Evolutionary conservation across 2,329 filamentous ascomycete species (phyloP).

Genomic region (Colletotrichum euphorbiae): DNA sequence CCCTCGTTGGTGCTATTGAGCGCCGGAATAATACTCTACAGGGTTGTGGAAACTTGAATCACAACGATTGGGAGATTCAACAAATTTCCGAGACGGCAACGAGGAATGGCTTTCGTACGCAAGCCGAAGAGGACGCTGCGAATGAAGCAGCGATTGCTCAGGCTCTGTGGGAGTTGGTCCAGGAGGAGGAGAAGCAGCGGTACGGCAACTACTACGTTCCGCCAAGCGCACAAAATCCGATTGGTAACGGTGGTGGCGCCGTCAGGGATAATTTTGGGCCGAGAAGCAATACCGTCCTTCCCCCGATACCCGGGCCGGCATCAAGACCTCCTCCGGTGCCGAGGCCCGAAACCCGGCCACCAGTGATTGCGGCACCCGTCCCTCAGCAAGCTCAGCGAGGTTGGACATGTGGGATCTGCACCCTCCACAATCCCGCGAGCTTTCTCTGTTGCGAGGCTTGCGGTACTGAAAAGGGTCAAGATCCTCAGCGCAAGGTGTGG

Average conservation of each 20-base stretch:
- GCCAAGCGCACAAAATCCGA: conserved; percentile 63
- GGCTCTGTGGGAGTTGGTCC: conserved; percentile 86
- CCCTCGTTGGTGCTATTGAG: conserved; percentile 79
- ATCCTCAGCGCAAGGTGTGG: conserved; percentile 40
- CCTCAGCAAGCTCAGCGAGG: conserved; percentile 40
- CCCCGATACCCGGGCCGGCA: conserved; percentile 24
- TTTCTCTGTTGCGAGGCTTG: conserved; percentile 70
- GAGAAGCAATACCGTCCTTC: conserved; percentile 28
- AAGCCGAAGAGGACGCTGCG: conserved; percentile 88
- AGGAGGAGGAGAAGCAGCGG: conserved; percentile 75
- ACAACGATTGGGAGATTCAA: conserved; percentile 73
- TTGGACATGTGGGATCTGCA: conserved; percentile 69
- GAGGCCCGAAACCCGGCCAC: conserved; percentile 23
- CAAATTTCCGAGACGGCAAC: conserved; percentile 73
- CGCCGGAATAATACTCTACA: conserved; percentile 73
- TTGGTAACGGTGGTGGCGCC: conserved; percentile 55
- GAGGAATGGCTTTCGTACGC: conserved; percentile 81
- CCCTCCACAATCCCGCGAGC: conserved; percentile 64
- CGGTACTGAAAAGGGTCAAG: conserved; percentile 46
- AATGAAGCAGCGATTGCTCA: conserved; percentile 89
- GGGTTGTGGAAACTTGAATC: conserved; percentile 81
- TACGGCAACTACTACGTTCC: conserved; percentile 66
- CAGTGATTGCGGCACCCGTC: background rate
- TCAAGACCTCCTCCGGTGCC: conserved; percentile 41
- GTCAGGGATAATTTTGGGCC: conserved; percentile 43